Conservation (phyloP, 352 stramenopile species). For the Pythium dissotocum region DNA sequence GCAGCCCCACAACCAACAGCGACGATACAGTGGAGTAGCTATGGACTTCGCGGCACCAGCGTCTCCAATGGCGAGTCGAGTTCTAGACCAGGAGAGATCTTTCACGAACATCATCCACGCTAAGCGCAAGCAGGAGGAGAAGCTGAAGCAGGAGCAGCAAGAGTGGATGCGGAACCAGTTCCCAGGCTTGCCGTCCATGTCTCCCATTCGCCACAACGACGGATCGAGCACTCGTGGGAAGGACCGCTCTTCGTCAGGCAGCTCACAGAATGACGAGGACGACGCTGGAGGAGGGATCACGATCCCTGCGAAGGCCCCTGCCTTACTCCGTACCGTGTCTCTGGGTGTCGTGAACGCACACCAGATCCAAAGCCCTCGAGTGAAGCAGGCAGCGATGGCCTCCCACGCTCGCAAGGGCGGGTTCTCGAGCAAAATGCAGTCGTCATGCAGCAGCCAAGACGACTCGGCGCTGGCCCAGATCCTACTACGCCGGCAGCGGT, state of each 20-base stretch:
- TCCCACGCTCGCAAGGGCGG: constrained; percentile 41
- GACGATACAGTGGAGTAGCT: not conserved
- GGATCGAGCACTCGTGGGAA: not conserved
- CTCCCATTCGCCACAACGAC: constrained; percentile 30
- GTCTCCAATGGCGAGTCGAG: constrained; percentile 62
- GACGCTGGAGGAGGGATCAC: constrained; percentile 22
- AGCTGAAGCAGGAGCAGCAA: constrained; percentile 72
- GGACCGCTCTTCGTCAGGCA: not conserved
- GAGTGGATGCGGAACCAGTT: constrained; percentile 64
- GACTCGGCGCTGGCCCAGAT: not conserved
- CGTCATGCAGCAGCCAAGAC: constrained; percentile 6
- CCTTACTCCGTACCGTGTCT: constrained; percentile 48
- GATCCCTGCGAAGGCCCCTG: constrained; percentile 34
- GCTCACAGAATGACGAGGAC: constrained; percentile 12
- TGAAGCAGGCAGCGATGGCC: constrained; percentile 47
- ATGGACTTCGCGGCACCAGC: constrained; percentile 39
- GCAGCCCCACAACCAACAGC: constrained; percentile 7
- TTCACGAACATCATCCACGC: constrained; percentile 60
- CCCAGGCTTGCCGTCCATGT: constrained; percentile 27
- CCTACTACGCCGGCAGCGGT: not conserved
- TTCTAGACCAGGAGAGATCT: constrained; percentile 58
- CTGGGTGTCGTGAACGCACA: constrained; percentile 24
- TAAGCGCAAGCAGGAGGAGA: constrained; percentile 63
- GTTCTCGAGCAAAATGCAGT: constrained; percentile 27
- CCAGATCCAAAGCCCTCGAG: constrained; percentile 42